Conservation (phyloP, 2,329 filamentous ascomycete genomes). For the Aureobasidium sp. region DNA sequence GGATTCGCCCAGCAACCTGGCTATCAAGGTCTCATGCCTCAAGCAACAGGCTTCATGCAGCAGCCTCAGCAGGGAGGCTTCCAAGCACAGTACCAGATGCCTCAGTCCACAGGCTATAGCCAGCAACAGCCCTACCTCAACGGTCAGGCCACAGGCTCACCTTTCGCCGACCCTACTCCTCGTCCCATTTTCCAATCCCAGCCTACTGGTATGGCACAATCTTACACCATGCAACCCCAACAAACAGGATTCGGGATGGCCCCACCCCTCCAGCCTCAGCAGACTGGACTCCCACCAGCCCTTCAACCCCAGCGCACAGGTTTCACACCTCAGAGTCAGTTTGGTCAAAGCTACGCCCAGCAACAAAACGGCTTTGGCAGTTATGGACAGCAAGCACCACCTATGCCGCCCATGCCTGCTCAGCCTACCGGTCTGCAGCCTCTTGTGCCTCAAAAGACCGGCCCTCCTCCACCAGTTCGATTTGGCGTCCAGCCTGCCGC, state of each 20-base stretch:
- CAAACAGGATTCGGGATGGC: constrained; percentile 47
- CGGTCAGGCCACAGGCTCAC: constrained; percentile 37
- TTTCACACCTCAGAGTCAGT: constrained; percentile 25
- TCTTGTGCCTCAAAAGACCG: constrained; percentile 69
- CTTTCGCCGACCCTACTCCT: constrained; percentile 47
- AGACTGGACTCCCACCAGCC: constrained; percentile 32
- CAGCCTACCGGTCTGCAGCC: constrained; percentile 48
- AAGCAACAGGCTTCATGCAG: constrained; percentile 35
- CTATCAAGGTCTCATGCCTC: constrained; percentile 29
- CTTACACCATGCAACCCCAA: constrained; percentile 36
- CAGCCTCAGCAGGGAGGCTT: constrained; percentile 32
- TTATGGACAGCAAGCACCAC: constrained; percentile 30
- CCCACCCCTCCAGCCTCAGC: constrained; percentile 42
- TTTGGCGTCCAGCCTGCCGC: constrained; percentile 73
- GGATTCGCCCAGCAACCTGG: constrained; percentile 31
- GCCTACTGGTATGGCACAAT: constrained; percentile 31
- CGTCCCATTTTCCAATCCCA: constrained; percentile 31
- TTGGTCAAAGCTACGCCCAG: constrained; percentile 18
- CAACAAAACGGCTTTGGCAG: constrained; percentile 25
- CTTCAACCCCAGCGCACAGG: constrained; percentile 43
- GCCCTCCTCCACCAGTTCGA: constrained; percentile 75
- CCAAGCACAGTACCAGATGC: constrained; percentile 23
- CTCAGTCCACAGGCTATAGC: constrained; percentile 24
- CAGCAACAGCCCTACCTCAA: constrained; percentile 46
- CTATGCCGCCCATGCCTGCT: constrained; percentile 45